Evolutionary conservation across 2,329 filamentous ascomycete genomes (phyloP).

Genomic region (Raffaelea arxii): DNA sequence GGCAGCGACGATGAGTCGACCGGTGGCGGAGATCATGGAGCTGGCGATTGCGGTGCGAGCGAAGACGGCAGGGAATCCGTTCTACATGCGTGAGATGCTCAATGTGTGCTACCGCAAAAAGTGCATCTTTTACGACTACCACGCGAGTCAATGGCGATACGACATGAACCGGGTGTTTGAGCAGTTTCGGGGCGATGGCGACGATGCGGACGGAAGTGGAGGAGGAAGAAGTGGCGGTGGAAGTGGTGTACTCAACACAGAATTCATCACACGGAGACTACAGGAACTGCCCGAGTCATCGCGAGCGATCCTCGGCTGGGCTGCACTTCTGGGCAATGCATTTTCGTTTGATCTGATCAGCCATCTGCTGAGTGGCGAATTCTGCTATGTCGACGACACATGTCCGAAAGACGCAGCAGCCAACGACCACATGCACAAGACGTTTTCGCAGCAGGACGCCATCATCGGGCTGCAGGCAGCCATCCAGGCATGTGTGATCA

Average conservation of each 20-base stretch:
- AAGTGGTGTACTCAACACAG: slow-evolving; percentile 71
- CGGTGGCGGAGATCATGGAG: slow-evolving; percentile 62
- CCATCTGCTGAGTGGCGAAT: slow-evolving; percentile 66
- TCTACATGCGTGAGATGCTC: slow-evolving; percentile 86
- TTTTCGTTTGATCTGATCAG: slow-evolving; percentile 80
- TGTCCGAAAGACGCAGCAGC: slow-evolving; percentile 17
- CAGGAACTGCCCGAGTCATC: slow-evolving; percentile 65
- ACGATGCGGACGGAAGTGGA: too few species aligned
- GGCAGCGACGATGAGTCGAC: slow-evolving; percentile 66
- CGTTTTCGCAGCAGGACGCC: slow-evolving; percentile 56
- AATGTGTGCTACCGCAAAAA: slow-evolving; percentile 77
- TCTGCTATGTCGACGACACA: slow-evolving; percentile 45
- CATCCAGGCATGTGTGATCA: slow-evolving; percentile 69
- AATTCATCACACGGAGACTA: slow-evolving; percentile 71
- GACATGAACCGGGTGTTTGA: slow-evolving; percentile 79
- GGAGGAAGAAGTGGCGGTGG: too few species aligned
- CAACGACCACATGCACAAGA: slow-evolving; percentile 27
- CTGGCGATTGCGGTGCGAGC: slow-evolving; percentile 80
- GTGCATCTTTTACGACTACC: slow-evolving; percentile 88
- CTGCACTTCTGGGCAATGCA: slow-evolving; percentile 66
- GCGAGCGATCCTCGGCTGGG: slow-evolving; percentile 79
- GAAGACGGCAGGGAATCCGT: slow-evolving; percentile 80
- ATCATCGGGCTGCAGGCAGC: slow-evolving; percentile 74
- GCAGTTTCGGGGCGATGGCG: slow-evolving; percentile 69
- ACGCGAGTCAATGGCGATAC: slow-evolving; percentile 71